These are phyloP conservation scores for Zymoseptoria tritici DNA, from an alignment of 2,329 filamentous ascomycete species.

Conservation along the genomic window DNA sequence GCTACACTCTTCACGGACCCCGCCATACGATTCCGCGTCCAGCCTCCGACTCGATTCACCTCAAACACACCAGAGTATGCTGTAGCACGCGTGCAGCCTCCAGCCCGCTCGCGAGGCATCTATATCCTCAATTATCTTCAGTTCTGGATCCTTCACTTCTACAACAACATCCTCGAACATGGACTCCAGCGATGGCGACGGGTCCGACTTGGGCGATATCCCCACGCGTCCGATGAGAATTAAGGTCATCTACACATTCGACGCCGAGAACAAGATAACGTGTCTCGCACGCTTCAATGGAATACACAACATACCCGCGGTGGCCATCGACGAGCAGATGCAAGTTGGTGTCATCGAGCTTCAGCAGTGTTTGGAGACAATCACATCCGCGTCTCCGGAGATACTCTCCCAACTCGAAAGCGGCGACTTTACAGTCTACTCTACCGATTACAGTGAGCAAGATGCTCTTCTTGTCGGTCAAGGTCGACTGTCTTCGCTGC, in stretches of 20 bases:
- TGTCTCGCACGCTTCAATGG: slow-evolving; percentile 83
- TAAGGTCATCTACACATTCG: slow-evolving; percentile 95
- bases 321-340: slow-evolving; percentile 69
- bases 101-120: slow-evolving; percentile 18
- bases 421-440: slow-evolving; percentile 88
- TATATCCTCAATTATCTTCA: slow-evolving; percentile 10
- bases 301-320: slow-evolving; percentile 69
- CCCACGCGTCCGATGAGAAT: slow-evolving; percentile 51
- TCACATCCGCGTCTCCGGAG: slow-evolving; percentile 75
- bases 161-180: slow-evolving; percentile 21
- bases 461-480: slow-evolving; percentile 91
- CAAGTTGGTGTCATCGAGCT: slow-evolving; percentile 85
- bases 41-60: not conserved
- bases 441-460: slow-evolving; percentile 91
- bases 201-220: slow-evolving; percentile 26
- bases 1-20: not conserved
- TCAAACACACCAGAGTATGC: slow-evolving; percentile 17
- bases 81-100: slow-evolving; percentile 22
- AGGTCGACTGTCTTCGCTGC: slow-evolving; percentile 82
- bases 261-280: slow-evolving; percentile 78
- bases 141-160: slow-evolving; percentile 8
- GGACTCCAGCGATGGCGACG: slow-evolving; percentile 17
- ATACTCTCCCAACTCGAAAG: slow-evolving; percentile 62
- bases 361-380: slow-evolving; percentile 76
- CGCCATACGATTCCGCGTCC: not conserved